phyloP scores from a whole-genome alignment of 371 early-diverging fungal genomes.

The Choanephora cucurbitarum region DNA sequence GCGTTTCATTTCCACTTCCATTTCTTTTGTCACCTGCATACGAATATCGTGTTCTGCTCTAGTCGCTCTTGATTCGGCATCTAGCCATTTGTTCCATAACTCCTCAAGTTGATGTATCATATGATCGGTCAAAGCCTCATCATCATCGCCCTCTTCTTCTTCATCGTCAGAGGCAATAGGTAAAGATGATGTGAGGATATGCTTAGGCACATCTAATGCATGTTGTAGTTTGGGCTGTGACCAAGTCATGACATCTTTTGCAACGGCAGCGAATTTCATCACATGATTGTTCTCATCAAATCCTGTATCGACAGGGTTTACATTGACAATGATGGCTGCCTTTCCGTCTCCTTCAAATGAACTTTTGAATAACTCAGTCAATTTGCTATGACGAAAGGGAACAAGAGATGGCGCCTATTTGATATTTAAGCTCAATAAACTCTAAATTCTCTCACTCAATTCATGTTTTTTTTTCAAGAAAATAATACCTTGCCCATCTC shows the following conservation, averaged over 20 bases:
- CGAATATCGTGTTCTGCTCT: constrained; percentile 57
- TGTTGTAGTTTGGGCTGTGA: constrained; percentile 18
- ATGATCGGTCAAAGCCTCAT: constrained; percentile 43
- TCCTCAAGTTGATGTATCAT: constrained; percentile 45
- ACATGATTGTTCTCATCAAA: constrained; percentile 64
- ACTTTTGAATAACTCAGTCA: constrained; percentile 71
- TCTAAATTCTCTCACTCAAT: too few species aligned
- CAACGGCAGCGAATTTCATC: constrained; percentile 70
- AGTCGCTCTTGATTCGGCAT: constrained; percentile 54
- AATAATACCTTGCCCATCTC: constrained; percentile 43
- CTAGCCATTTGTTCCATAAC: constrained; percentile 59
- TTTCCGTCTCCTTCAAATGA: constrained; percentile 68
- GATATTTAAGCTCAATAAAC: too few species aligned
- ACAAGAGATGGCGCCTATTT: constrained; percentile 39
- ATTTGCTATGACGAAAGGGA: constrained; percentile 70
- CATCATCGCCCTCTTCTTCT: constrained; percentile 37
- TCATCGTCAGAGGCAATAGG: constrained; percentile 25
- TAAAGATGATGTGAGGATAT: constrained; percentile 24
- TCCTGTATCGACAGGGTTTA: constrained; percentile 65
- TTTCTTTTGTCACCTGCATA: constrained; percentile 49
- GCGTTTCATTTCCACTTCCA: constrained; percentile 41
- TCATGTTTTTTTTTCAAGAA: not conserved
- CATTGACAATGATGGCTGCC: constrained; percentile 67
- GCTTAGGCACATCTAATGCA: constrained; percentile 29
- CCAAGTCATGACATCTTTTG: constrained; percentile 59